phyloP scores from a whole-genome alignment of 1,284 basidiomycete genomes.

The Gomphus sp. region DNA sequence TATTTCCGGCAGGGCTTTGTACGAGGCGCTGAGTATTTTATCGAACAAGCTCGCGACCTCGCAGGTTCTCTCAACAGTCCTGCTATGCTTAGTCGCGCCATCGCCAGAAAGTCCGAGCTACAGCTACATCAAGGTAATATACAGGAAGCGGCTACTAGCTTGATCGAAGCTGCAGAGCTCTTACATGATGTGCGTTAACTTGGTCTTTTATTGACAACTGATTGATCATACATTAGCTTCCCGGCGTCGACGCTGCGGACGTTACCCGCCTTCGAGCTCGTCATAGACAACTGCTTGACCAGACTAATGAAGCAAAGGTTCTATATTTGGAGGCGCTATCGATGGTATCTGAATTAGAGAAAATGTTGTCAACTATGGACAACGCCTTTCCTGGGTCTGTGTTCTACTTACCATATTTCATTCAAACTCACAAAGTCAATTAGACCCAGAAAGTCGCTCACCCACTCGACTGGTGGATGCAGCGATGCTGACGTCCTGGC shows the following conservation, averaged over 20 bases:
- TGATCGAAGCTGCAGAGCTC: constrained; percentile 39
- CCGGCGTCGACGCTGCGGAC: constrained; percentile 52
- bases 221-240: constrained; percentile 13
- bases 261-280: constrained; percentile 54
- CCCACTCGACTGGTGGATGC: constrained; percentile 22
- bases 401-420: neutral
- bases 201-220: neutral
- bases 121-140: constrained; percentile 52
- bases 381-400: constrained; percentile 33
- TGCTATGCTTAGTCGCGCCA: constrained; percentile 52
- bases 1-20: constrained; percentile 69
- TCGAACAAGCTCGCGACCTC: constrained; percentile 61
- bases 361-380: constrained; percentile 45
- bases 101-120: constrained; percentile 59
- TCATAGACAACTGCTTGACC: constrained; percentile 39
- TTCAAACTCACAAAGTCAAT: neutral
- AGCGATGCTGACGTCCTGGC: constrained; percentile 44
- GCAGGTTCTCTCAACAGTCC: constrained; percentile 59
- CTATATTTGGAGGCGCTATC: constrained; percentile 17
- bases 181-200: constrained; percentile 18
- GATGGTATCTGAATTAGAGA: constrained; percentile 36
- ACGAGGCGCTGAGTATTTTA: constrained; percentile 76
- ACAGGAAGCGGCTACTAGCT: constrained; percentile 41
- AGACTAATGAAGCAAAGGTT: constrained; percentile 37
- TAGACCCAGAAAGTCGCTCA: constrained; percentile 37